These are phyloP conservation scores for Ligustrum vulgare DNA, from an alignment of 257 asterid species.

Conservation along the genomic window DNA sequence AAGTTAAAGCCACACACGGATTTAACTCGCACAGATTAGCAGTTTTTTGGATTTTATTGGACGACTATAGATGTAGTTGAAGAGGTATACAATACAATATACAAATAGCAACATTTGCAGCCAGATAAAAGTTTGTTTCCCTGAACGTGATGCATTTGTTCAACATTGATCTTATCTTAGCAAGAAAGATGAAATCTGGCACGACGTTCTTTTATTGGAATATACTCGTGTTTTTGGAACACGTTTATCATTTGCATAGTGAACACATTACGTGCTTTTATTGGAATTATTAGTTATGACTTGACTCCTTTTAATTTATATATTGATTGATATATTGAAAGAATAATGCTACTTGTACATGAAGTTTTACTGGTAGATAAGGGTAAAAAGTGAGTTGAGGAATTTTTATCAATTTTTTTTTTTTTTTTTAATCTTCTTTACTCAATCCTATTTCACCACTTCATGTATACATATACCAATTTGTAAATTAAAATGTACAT, in stretches of 20 bases:
- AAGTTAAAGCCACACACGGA: constrained; percentile 45
- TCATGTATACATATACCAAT: too few relatives aligned
- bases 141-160: neutral
- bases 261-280: too few relatives aligned
- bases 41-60: constrained; percentile 11
- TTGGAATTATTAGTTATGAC: too few relatives aligned
- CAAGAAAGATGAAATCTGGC: neutral
- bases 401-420: too few relatives aligned
- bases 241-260: neutral
- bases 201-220: neutral
- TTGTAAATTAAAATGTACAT: too few relatives aligned
- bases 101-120: constrained; percentile 11
- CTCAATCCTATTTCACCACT: too few relatives aligned
- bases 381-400: too few relatives aligned
- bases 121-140: neutral
- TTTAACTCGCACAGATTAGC: constrained; percentile 55
- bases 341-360: too few relatives aligned
- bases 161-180: neutral
- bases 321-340: too few relatives aligned
- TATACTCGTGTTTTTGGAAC: neutral
- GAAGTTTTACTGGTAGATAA: too few relatives aligned
- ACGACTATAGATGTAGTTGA: constrained; percentile 19
- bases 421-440: too few relatives aligned
- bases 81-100: constrained; percentile 20
- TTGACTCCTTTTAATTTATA: too few relatives aligned